Conservation (phyloP, 2,329 filamentous ascomycete species). For the Aspergillus persii region DNA sequence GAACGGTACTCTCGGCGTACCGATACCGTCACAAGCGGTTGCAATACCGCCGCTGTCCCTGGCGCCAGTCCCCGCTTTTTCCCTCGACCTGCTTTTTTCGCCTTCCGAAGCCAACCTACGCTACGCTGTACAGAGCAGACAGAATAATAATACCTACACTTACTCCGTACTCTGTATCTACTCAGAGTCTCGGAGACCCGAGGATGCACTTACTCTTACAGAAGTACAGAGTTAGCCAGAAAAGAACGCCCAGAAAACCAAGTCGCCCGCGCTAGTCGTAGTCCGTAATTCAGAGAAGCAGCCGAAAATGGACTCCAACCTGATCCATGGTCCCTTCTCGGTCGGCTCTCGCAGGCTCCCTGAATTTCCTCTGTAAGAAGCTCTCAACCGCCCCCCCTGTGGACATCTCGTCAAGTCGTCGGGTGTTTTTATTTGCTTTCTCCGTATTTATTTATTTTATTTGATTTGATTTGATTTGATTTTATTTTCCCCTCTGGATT, state of each 20-base stretch:
- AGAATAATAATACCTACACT: too few species aligned
- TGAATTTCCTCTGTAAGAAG: conserved; percentile 19
- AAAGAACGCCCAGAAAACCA: neutral
- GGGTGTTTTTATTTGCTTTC: neutral
- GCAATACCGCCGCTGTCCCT: conserved; percentile 14
- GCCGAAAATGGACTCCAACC: conserved; percentile 6
- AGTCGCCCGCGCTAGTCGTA: conserved; percentile 1
- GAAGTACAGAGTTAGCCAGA: neutral
- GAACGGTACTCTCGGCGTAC: neutral
- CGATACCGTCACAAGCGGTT: conserved; percentile 1
- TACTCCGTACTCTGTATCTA: too few species aligned
- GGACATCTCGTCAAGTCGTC: conserved; percentile 4
- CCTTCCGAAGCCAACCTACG: conserved; percentile 15
- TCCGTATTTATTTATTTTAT: neutral
- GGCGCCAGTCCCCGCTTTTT: conserved; percentile 22
- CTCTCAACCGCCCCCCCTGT: conserved; percentile 9
- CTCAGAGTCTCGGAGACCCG: too few species aligned
- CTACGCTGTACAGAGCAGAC: too few species aligned
- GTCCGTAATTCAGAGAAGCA: neutral
- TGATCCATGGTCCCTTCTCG: conserved; percentile 14
- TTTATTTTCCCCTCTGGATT: conserved; percentile 4
- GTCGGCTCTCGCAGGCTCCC: conserved; percentile 15
- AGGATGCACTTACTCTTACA: too few species aligned
- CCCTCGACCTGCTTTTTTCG: conserved; percentile 17
- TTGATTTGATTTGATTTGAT: conserved; percentile 11